Conservation (phyloP, 2,329 filamentous ascomycete species). For the Beauveria sp. region DNA sequence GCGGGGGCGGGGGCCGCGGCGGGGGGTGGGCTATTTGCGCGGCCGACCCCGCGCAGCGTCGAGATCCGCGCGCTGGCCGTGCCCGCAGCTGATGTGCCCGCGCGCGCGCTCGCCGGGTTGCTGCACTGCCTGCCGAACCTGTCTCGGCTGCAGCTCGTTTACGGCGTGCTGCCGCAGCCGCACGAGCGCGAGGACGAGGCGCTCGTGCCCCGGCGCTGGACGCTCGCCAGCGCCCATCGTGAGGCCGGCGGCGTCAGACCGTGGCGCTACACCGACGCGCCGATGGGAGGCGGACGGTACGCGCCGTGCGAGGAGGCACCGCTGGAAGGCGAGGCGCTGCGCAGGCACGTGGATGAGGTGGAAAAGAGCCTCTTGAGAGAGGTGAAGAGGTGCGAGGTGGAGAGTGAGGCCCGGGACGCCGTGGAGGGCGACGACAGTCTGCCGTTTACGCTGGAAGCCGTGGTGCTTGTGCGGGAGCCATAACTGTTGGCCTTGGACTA, state of each 20-base stretch:
- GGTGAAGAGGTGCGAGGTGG: slow-evolving; percentile 3
- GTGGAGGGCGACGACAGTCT: not conserved
- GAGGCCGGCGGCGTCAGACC: not conserved
- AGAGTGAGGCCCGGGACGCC: slow-evolving; percentile 1
- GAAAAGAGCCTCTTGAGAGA: not conserved
- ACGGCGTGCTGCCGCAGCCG: slow-evolving; percentile 2
- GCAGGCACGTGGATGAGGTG: not conserved
- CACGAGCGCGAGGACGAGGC: slow-evolving; percentile 2
- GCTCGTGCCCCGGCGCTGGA: not conserved
- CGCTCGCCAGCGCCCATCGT: not conserved
- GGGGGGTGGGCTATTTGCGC: not conserved
- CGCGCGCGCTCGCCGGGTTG: not conserved
- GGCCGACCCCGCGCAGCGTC: not conserved
- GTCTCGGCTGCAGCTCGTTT: not conserved
- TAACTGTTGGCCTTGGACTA: not conserved
- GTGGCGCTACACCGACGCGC: not conserved
- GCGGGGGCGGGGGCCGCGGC: no score
- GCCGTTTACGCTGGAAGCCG: not conserved
- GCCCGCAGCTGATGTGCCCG: not conserved
- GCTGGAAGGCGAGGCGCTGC: not conserved
- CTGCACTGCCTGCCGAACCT: slow-evolving; percentile 2
- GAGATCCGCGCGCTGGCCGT: not conserved
- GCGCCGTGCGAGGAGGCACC: not conserved
- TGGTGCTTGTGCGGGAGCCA: not conserved
- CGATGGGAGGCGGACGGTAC: not conserved